A percentile compares a stretch with the other conserved stretches of the same genome.
Evolutionary conservation across 2,329 filamentous ascomycete genomes (phyloP).

Genomic region (Monosporascus ibericus): DNA sequence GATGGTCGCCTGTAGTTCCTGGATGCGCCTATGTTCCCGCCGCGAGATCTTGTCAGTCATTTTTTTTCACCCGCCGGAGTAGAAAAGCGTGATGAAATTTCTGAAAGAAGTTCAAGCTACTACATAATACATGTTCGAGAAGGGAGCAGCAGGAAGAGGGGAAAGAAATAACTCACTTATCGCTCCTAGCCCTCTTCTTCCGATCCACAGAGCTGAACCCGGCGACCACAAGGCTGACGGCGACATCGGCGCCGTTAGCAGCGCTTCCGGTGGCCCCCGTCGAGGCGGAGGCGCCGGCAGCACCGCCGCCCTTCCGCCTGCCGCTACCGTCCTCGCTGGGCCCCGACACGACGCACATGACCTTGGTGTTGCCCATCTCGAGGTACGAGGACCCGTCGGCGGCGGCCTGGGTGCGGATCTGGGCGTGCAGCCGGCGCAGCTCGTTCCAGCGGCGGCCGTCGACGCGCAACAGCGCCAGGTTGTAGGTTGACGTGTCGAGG

Average conservation of each 20-base stretch:
- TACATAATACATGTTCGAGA: background rate
- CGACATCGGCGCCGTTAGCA: slow-evolving; percentile 57
- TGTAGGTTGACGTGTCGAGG: slow-evolving; percentile 89
- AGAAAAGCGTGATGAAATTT: too few species aligned
- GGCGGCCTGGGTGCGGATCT: slow-evolving; percentile 86
- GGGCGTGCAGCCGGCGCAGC: slow-evolving; percentile 77
- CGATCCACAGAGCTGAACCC: slow-evolving; percentile 86
- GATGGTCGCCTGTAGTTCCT: slow-evolving; percentile 76
- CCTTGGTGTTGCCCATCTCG: slow-evolving; percentile 95
- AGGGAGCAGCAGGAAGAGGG: slow-evolving; percentile 2
- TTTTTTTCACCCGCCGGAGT: too few species aligned
- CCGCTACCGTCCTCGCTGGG: slow-evolving; percentile 60
- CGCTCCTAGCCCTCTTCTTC: slow-evolving; percentile 65
- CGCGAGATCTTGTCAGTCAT: too few species aligned
- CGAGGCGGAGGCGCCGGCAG: background rate
- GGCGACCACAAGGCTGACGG: slow-evolving; percentile 77
- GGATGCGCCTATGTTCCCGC: slow-evolving; percentile 54
- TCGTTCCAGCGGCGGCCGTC: slow-evolving; percentile 95
- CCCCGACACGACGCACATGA: slow-evolving; percentile 87
- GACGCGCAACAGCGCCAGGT: slow-evolving; percentile 74
- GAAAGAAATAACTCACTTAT: slow-evolving; percentile 57
- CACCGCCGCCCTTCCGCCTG: slow-evolving; percentile 28
- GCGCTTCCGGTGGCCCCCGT: slow-evolving; percentile 16
- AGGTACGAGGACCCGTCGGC: slow-evolving; percentile 91
- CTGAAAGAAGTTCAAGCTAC: background rate